phyloP scores from a whole-genome alignment of 176 grass and related monocot genomes.

The Leersia perrieri region DNA sequence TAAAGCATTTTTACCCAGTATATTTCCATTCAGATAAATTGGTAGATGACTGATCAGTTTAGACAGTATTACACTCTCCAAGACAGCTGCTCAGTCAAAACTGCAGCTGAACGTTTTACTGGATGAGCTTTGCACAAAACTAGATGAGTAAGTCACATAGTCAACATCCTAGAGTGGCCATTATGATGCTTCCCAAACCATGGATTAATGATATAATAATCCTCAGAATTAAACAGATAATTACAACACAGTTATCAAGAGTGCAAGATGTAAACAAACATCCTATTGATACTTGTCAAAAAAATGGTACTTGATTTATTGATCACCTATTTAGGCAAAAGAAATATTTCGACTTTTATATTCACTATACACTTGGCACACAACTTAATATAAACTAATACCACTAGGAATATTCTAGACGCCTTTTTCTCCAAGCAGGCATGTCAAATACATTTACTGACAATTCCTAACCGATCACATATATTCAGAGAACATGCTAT shows the following conservation, averaged over 20 bases:
- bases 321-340: slow-evolving; percentile 11
- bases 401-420: background rate
- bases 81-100: background rate
- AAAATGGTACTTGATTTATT: background rate
- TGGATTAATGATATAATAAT: background rate
- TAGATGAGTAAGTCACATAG: background rate
- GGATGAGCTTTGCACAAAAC: background rate
- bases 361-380: background rate
- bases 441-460: background rate
- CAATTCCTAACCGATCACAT: background rate
- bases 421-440: background rate
- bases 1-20: background rate
- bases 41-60: background rate
- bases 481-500: slow-evolving; percentile 1
- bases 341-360: background rate
- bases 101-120: slow-evolving; percentile 1
- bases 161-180: background rate
- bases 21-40: slow-evolving; percentile 3
- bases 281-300: background rate
- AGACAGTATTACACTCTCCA: background rate
- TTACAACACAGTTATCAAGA: background rate
- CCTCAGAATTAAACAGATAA: slow-evolving; percentile 17
- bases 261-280: background rate
- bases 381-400: background rate
- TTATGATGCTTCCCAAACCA: slow-evolving; percentile 1